These are phyloP conservation scores for Nemania serpens DNA, from an alignment of 2,329 filamentous ascomycete species.

Conservation along the genomic window DNA sequence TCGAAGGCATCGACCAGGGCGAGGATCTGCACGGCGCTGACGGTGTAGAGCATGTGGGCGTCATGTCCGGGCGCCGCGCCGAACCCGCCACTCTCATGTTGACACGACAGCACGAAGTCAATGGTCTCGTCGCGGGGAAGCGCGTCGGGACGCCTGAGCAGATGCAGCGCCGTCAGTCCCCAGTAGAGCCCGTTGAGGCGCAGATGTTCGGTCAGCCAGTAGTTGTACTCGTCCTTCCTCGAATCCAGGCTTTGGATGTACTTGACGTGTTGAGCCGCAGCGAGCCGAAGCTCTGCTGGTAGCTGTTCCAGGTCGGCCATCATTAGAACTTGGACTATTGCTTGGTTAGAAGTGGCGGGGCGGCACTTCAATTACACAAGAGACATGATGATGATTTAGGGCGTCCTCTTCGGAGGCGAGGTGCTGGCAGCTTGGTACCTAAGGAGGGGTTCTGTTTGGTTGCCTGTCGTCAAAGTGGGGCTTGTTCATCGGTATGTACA, in stretches of 20 bases:
- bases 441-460: not conserved
- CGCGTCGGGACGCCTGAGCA: constrained; percentile 79
- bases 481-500: too few relatives aligned
- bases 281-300: constrained; percentile 51
- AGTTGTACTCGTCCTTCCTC: constrained; percentile 91
- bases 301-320: constrained; percentile 46
- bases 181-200: constrained; percentile 96
- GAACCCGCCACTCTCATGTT: constrained; percentile 87
- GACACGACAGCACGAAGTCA: constrained; percentile 93
- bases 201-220: constrained; percentile 96
- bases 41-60: constrained; percentile 93
- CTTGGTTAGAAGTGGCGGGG: too few relatives aligned
- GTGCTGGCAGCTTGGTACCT: not conserved
- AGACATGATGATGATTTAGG: not conserved
- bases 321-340: not conserved
- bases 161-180: constrained; percentile 86
- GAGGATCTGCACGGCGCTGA: constrained; percentile 92
- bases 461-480: constrained; percentile 59
- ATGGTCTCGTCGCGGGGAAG: constrained; percentile 81
- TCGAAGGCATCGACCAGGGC: constrained; percentile 83
- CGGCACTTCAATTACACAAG: too few relatives aligned
- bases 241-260: constrained; percentile 94
- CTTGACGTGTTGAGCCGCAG: constrained; percentile 71
- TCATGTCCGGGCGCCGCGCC: constrained; percentile 94
- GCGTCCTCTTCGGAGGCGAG: too few relatives aligned